A percentile compares a stretch with the other conserved stretches of the same genome.
phyloP scores from a whole-genome alignment of 169 alveolate genomes.

The Eimeria praecox region DNA sequence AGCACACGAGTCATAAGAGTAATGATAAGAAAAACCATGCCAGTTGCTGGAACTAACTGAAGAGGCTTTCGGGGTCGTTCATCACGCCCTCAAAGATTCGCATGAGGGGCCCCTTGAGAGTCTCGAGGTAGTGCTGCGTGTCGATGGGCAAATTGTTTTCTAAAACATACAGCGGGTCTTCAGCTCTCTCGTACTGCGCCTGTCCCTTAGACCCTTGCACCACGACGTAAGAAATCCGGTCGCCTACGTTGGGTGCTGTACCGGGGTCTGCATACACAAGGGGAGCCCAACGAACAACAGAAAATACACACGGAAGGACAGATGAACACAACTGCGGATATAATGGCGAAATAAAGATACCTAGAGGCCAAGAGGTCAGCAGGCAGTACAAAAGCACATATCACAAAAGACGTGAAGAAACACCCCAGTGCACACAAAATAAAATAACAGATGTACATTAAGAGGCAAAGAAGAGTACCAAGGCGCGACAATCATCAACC shows the following conservation, averaged over 20 bases:
- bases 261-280: constrained; percentile 92
- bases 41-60: constrained; percentile 47
- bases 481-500: not conserved
- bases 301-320: too few species aligned
- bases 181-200: constrained; percentile 97
- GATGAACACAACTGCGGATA: too few species aligned
- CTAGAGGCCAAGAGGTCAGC: not conserved
- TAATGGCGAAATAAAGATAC: not conserved
- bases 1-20: not conserved
- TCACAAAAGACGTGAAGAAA: not conserved
- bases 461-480: not conserved
- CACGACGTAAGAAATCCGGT: constrained; percentile 96
- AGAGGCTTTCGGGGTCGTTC: constrained; percentile 82
- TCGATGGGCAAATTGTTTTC: constrained; percentile 98
- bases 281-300: not conserved
- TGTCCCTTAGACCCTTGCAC: constrained; percentile 80
- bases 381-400: not conserved
- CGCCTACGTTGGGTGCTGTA: constrained; percentile 99
- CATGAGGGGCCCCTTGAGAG: constrained; percentile 87
- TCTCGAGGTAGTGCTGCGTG: constrained; percentile 98
- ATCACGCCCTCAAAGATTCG: constrained; percentile 86
- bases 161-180: constrained; percentile 99
- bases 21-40: not conserved
- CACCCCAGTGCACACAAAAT: not conserved
- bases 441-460: not conserved